Conservation (phyloP, 257 asterid species). For the Solanum habrochaites region DNA sequence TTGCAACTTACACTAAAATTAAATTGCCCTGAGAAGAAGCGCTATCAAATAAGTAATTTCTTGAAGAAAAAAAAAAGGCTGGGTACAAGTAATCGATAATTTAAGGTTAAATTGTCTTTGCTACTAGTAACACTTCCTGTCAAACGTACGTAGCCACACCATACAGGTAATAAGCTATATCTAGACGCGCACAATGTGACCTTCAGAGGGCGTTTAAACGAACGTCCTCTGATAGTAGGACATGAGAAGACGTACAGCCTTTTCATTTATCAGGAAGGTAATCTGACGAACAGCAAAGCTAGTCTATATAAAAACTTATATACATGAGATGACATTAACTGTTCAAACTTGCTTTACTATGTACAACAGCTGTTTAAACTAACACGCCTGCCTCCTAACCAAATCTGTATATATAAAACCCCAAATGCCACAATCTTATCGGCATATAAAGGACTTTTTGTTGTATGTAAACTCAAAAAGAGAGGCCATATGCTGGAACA, state of each 20-base stretch:
- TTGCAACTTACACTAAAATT: too few relatives aligned
- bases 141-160: neutral
- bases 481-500: neutral
- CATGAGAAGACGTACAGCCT: neutral
- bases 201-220: neutral
- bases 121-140: neutral
- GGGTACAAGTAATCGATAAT: neutral
- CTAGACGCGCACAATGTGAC: neutral
- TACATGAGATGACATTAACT: neutral
- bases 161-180: neutral
- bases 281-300: neutral
- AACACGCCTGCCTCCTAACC: neutral
- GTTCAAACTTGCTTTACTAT: neutral
- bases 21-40: neutral
- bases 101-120: neutral
- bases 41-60: neutral
- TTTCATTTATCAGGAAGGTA: neutral
- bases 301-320: neutral
- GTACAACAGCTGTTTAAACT: neutral
- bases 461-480: neutral
- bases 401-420: neutral
- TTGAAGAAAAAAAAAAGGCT: too few relatives aligned
- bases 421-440: neutral
- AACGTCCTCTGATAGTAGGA: neutral
- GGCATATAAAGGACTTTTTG: neutral